Evolutionary conservation across 352 stramenopile species (phyloP).

Genomic region (Phytophthora ohioensis): DNA sequence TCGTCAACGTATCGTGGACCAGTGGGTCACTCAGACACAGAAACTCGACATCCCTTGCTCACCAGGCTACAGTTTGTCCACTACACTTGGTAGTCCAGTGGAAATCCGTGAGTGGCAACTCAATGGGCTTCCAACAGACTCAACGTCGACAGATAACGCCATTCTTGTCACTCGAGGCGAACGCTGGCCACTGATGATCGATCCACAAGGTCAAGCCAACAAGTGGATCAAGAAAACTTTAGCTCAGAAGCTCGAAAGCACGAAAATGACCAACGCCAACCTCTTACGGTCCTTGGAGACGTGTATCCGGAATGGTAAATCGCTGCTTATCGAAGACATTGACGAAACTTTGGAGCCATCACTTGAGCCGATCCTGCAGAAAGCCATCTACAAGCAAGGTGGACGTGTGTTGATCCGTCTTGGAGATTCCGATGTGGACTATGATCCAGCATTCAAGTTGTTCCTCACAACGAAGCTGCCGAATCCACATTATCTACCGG

Average conservation of each 20-base stretch:
- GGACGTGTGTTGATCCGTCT: constrained; percentile 90
- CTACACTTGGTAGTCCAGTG: constrained; percentile 89
- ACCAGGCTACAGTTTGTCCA: constrained; percentile 71
- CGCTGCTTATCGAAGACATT: constrained; percentile 94
- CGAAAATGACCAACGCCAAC: constrained; percentile 93
- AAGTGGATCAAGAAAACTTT: constrained; percentile 95
- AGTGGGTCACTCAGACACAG: constrained; percentile 79
- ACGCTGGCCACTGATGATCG: constrained; percentile 96
- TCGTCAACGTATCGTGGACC: constrained; percentile 74
- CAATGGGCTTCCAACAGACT: constrained; percentile 91
- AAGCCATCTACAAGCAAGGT: constrained; percentile 93
- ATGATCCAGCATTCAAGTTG: constrained; percentile 92
- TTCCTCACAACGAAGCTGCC: constrained; percentile 95
- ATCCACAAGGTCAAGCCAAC: constrained; percentile 94
- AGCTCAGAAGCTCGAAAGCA: constrained; percentile 70
- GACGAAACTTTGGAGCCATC: constrained; percentile 92
- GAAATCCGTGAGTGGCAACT: constrained; percentile 95
- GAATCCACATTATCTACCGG: constrained; percentile 95
- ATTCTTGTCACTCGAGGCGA: constrained; percentile 92
- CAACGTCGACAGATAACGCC: constrained; percentile 93
- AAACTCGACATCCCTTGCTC: constrained; percentile 79
- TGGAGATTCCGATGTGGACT: constrained; percentile 94
- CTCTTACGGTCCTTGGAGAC: constrained; percentile 91
- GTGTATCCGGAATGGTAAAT: constrained; percentile 93
- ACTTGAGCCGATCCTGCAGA: constrained; percentile 93